Evolutionary conservation across 768 basidiomycete species (phyloP), one percentile per base, ranked within the genome.

Genomic region (Lactarius tabidus): DNA sequence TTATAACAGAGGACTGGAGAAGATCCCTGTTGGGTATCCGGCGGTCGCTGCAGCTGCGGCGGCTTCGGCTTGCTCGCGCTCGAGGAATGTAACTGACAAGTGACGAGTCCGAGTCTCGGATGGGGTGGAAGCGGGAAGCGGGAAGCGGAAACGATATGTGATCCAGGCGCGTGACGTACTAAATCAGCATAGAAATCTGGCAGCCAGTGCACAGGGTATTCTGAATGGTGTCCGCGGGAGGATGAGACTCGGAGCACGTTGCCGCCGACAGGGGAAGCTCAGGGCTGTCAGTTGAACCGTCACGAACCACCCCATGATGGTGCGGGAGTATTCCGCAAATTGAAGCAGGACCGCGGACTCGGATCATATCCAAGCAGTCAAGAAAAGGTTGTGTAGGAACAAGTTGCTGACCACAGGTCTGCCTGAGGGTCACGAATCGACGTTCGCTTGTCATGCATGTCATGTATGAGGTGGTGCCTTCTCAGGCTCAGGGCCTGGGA

Each of bases 101-200:
- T 23, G 80, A 76, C 0, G 79, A 80, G 73, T 92, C 88, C 51
- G 86, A 33, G 33, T 33, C 33, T 33, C 33, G 80, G 70, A 98
- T 95, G 2, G 93, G 89, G 0, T 84, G 70, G 67, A 95, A 96
- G 48, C 93, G 89, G 2, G 87, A 87, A 28, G n/a, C n/a, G n/a
- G n/a, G n/a, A n/a, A n/a, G 33, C 3, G 33, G 33, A 8, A 33
- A 8, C 95, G 90, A 76, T 98, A 98, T 0, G 95, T 96, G 52
- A 95, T 82, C 90, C 93, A 97, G 58, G 97, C 80, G 7, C 89
- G 81, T 0, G 91, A 91, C 0, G 33, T 33, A 87, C 87, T 74
- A 96, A 98, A 76, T 98, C 95, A 15, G 83, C 80, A 72, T 94
- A 94, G 74, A 97, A 96, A 38, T 83, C 82, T 9, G 87, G 83